These are phyloP conservation scores for Dendrobium officinale DNA, from an alignment of 106 monocot genomes.

Conservation along the genomic window DNA sequence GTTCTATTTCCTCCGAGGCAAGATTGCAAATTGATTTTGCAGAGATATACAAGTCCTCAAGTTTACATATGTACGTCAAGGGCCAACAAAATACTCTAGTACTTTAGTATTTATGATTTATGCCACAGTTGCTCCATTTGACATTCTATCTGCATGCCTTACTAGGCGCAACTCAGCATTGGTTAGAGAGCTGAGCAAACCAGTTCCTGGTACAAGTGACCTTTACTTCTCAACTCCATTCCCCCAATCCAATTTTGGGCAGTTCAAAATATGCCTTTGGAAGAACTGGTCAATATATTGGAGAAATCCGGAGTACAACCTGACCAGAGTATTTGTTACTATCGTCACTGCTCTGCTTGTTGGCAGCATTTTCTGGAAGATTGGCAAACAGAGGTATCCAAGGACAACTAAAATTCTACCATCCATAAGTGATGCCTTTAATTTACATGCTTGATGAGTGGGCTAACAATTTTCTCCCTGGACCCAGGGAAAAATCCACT, in stretches of 20 bases:
- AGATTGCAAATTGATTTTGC: conserved; percentile 54
- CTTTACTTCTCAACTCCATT: conserved; percentile 37
- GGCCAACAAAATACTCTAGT: background rate
- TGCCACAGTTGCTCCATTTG: background rate
- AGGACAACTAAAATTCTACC: background rate
- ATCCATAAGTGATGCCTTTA: background rate
- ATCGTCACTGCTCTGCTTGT: conserved; percentile 34
- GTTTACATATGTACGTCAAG: conserved; percentile 27
- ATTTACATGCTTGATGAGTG: background rate
- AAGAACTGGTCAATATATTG: conserved; percentile 58
- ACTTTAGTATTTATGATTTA: background rate
- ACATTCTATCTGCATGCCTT: background rate
- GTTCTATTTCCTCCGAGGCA: conserved; percentile 43
- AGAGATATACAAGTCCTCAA: conserved; percentile 39
- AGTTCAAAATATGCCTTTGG: conserved; percentile 50
- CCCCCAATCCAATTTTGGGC: conserved; percentile 19
- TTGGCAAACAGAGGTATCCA: conserved; percentile 34
- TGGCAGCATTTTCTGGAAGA: conserved; percentile 66
- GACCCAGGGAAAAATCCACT: conserved; percentile 36
- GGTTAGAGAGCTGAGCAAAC: conserved; percentile 38
- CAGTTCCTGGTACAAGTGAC: conserved; percentile 29
- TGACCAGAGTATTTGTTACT: conserved; percentile 35
- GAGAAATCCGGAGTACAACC: conserved; percentile 52
- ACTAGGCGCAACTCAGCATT: conserved; percentile 48
- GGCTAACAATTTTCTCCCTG: background rate